A percentile compares a stretch with the other conserved stretches of the same genome.
Conservation (phyloP, 176 grass and related monocot species). For the Themeda triandra region DNA sequence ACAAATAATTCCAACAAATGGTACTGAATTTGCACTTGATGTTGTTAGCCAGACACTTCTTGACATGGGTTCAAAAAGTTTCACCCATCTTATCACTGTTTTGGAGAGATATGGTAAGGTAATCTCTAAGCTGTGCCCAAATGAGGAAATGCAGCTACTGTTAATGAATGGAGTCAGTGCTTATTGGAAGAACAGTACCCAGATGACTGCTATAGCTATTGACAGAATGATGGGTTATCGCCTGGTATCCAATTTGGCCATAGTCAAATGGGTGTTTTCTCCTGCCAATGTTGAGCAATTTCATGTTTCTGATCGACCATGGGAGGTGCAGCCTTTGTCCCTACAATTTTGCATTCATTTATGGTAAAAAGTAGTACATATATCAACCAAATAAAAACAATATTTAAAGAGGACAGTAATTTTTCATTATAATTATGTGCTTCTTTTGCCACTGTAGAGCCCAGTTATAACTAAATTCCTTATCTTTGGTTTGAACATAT, state of each 20-base stretch:
- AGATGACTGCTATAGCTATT: conserved; percentile 94
- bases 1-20: conserved; percentile 68
- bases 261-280: conserved; percentile 95
- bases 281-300: conserved; percentile 72
- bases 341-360: neutral
- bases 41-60: conserved; percentile 85
- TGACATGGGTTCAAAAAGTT: conserved; percentile 99
- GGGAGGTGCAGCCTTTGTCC: conserved; percentile 65
- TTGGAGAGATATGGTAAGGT: conserved; percentile 90
- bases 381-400: neutral
- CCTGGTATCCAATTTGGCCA: conserved; percentile 83
- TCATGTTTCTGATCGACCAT: conserved; percentile 95
- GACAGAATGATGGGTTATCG: conserved; percentile 99
- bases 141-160: conserved; percentile 76
- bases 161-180: conserved; percentile 83
- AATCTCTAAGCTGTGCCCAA: conserved; percentile 72
- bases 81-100: conserved; percentile 95
- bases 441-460: conserved; percentile 9
- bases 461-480: neutral
- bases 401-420: conserved; percentile 1
- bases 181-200: conserved; percentile 95
- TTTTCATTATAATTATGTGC: neutral
- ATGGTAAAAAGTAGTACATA: neutral
- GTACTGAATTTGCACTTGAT: conserved; percentile 75
- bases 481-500: neutral